Conservation (phyloP, 805 yeast genomes). For the Lipomyces oligophaga region DNA sequence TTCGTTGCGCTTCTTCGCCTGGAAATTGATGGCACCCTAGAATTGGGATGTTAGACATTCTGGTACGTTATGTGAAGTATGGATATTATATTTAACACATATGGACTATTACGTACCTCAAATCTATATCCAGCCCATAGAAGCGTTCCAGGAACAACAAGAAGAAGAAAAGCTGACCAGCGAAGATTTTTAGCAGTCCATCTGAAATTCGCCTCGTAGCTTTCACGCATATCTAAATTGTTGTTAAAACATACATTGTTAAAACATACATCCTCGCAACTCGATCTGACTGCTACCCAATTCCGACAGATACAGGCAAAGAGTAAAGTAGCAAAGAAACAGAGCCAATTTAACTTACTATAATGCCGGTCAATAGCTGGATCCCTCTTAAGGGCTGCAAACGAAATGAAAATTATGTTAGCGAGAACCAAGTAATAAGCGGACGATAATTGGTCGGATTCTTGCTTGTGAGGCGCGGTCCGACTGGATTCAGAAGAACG, state of each 20-base stretch:
- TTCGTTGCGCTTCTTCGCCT: constrained; percentile 25
- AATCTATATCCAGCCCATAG: constrained; percentile 18
- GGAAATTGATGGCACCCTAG: constrained; percentile 26
- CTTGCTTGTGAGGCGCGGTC: no score
- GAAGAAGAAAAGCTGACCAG: constrained; percentile 10
- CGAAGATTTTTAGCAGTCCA: constrained; percentile 24
- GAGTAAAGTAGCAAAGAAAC: no score
- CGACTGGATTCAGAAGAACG: no score
- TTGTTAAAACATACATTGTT: no score
- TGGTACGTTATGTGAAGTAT: no score
- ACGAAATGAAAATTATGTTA: constrained; percentile 6
- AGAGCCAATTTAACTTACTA: no score
- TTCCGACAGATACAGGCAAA: no score
- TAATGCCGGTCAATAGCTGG: constrained; percentile 28
- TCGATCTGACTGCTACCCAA: no score
- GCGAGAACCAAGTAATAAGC: background rate
- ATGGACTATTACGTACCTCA: constrained; percentile 17
- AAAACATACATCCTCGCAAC: no score
- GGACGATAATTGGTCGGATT: constrained; percentile 5
- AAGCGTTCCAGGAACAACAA: constrained; percentile 17
- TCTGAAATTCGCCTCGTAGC: constrained; percentile 22
- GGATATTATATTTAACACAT: background rate
- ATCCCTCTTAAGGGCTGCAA: constrained; percentile 24
- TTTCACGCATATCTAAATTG: constrained; percentile 25
- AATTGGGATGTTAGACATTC: no score